Conservation (phyloP, 257 asterid genomes). For the Petrea volubilis region DNA sequence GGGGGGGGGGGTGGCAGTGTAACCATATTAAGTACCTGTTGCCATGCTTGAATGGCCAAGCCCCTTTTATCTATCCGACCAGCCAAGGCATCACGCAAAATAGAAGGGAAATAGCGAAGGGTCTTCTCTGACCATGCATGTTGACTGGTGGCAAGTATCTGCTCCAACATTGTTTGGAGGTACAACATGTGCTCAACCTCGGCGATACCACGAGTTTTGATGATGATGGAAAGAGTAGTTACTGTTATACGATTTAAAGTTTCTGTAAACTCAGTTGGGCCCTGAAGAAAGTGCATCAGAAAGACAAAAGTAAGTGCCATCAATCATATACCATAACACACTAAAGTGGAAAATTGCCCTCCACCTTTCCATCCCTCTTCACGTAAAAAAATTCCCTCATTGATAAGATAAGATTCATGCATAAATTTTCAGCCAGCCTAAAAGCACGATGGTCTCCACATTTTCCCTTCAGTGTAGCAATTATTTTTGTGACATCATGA, state of each 20-base stretch:
- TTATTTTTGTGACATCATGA: conserved; percentile 89
- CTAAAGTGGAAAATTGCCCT: conserved; percentile 23
- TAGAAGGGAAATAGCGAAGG: conserved; percentile 82
- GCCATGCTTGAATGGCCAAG: conserved; percentile 92
- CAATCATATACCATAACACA: conserved; percentile 25
- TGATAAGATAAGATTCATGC: conserved; percentile 90
- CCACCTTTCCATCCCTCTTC: conserved; percentile 97
- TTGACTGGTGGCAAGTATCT: conserved; percentile 87
- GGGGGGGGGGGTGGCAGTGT: not conserved
- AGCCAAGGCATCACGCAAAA: conserved; percentile 80
- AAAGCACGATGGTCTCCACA: conserved; percentile 97
- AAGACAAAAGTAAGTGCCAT: conserved; percentile 29
- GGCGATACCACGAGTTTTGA: conserved; percentile 93
- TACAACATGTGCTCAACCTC: conserved; percentile 88
- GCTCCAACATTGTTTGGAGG: conserved; percentile 96
- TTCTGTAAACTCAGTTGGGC: conserved; percentile 97
- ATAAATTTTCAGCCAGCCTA: conserved; percentile 91
- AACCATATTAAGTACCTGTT: conserved; percentile 56
- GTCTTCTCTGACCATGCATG: conserved; percentile 99
- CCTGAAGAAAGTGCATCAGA: conserved; percentile 52
- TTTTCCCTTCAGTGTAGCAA: conserved; percentile 81
- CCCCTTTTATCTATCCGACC: conserved; percentile 87
- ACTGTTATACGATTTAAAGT: conserved; percentile 85
- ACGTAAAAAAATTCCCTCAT: conserved; percentile 87
- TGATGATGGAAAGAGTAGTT: conserved; percentile 82